phyloP scores from a whole-genome alignment of 2,329 filamentous ascomycete genomes.

The Boeremia exigua region DNA sequence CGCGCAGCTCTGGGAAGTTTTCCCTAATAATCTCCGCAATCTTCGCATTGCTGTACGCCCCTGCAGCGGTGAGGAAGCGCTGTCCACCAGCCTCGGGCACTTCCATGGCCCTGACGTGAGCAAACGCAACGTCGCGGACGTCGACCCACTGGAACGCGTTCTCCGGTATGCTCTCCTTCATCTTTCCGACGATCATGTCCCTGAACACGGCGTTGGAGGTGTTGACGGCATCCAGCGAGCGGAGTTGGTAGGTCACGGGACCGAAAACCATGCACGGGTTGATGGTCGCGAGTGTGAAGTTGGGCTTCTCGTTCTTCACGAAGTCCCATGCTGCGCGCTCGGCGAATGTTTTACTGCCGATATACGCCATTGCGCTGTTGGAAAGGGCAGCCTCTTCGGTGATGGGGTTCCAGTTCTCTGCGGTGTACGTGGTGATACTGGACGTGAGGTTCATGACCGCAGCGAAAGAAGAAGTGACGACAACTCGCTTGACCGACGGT shows the following conservation, averaged over 20 bases:
- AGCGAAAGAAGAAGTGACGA: constrained; percentile 69
- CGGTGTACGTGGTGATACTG: constrained; percentile 56
- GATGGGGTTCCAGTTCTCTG: constrained; percentile 60
- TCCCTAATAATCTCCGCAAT: constrained; percentile 61
- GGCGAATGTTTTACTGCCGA: constrained; percentile 64
- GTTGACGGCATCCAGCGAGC: constrained; percentile 65
- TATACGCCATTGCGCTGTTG: constrained; percentile 50
- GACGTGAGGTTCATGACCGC: constrained; percentile 63
- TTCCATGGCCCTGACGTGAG: constrained; percentile 62
- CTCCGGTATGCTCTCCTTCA: constrained; percentile 50
- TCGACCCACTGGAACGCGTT: constrained; percentile 40
- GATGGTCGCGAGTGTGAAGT: constrained; percentile 52
- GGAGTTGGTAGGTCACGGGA: constrained; percentile 60
- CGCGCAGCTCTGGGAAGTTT: constrained; percentile 57
- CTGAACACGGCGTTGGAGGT: constrained; percentile 61
- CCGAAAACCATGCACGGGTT: constrained; percentile 54
- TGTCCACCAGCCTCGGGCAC: constrained; percentile 60
- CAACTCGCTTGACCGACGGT: constrained; percentile 72
- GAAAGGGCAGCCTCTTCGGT: constrained; percentile 55
- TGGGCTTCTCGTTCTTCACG: constrained; percentile 52
- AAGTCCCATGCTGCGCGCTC: constrained; percentile 58
- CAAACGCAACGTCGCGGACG: constrained; percentile 61
- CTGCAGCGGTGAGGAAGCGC: constrained; percentile 62
- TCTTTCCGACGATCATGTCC: constrained; percentile 48
- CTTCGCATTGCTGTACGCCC: constrained; percentile 63